Conservation (phyloP, 805 yeast genomes). For the Wickerhamiella galacta region DNA sequence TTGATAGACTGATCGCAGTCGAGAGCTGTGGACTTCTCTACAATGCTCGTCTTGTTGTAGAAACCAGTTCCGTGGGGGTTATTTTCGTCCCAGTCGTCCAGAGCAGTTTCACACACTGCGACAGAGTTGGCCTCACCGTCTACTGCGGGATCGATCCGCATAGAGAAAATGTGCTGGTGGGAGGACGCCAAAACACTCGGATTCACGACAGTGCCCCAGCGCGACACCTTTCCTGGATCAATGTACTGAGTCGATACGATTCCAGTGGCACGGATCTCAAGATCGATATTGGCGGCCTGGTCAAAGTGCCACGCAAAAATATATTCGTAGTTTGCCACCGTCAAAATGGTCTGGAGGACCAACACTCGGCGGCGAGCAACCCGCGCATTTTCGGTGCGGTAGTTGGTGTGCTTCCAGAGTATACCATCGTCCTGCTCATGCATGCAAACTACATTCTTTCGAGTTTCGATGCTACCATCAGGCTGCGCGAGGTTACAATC, state of each 20-base stretch:
- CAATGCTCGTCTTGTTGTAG: constrained; percentile 40
- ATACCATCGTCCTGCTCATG: constrained; percentile 77
- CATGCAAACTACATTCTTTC: constrained; percentile 62
- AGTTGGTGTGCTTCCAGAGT: constrained; percentile 61
- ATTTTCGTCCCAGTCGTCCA: constrained; percentile 36
- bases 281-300: constrained; percentile 62
- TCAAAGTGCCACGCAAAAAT: constrained; percentile 54
- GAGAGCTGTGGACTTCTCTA: constrained; percentile 53
- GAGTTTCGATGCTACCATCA: constrained; percentile 42
- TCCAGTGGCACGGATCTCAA: constrained; percentile 76
- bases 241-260: constrained; percentile 73
- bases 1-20: constrained; percentile 63
- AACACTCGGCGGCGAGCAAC: constrained; percentile 65
- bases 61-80: constrained; percentile 63
- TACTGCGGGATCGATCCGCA: constrained; percentile 67
- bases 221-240: constrained; percentile 50
- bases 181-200: constrained; percentile 70
- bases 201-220: constrained; percentile 58
- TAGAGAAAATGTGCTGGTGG: constrained; percentile 68
- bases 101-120: constrained; percentile 50
- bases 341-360: constrained; percentile 64
- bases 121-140: constrained; percentile 70
- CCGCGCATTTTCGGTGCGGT: constrained; percentile 57
- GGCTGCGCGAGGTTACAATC: constrained; percentile 42
- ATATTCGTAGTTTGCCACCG: constrained; percentile 76